Evolutionary conservation across 805 yeast genomes (phyloP).

Genomic region (Kluyveromyces starmeri): DNA sequence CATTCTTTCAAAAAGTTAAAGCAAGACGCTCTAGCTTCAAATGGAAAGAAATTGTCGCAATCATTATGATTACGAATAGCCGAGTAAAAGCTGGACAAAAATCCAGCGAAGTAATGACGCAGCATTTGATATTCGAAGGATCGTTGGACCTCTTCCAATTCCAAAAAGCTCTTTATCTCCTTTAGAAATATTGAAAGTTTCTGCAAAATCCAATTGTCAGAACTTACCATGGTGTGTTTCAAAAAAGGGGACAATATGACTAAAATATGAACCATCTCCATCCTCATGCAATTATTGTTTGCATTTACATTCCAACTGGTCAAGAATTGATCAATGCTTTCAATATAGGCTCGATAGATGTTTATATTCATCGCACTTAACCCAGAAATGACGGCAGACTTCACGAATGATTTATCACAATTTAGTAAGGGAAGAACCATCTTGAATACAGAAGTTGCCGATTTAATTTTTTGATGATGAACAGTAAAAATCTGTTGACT

Average conservation of each 20-base stretch:
- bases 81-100: constrained; percentile 64
- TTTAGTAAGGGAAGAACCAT: constrained; percentile 78
- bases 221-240: constrained; percentile 38
- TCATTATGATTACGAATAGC: constrained; percentile 40
- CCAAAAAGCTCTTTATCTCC: constrained; percentile 51
- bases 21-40: constrained; percentile 75
- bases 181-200: constrained; percentile 56
- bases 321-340: constrained; percentile 57
- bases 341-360: constrained; percentile 73
- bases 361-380: constrained; percentile 84
- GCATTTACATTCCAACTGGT: constrained; percentile 46
- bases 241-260: constrained; percentile 60
- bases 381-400: constrained; percentile 86
- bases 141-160: constrained; percentile 47
- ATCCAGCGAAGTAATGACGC: constrained; percentile 75
- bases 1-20: constrained; percentile 81
- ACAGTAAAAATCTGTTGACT: constrained; percentile 72
- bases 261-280: constrained; percentile 72
- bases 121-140: constrained; percentile 67
- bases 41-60: constrained; percentile 58
- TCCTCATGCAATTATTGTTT: constrained; percentile 37
- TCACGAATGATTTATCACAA: constrained; percentile 56
- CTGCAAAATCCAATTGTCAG: constrained; percentile 61
- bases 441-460: constrained; percentile 81
- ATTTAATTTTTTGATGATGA: constrained; percentile 85